Percentiles rank a stretch among this genome's conserved stretches.
These are phyloP conservation scores for Quaeritorhiza haematococci DNA, from an alignment of 371 early-diverging fungal species.

Conservation along the genomic window DNA sequence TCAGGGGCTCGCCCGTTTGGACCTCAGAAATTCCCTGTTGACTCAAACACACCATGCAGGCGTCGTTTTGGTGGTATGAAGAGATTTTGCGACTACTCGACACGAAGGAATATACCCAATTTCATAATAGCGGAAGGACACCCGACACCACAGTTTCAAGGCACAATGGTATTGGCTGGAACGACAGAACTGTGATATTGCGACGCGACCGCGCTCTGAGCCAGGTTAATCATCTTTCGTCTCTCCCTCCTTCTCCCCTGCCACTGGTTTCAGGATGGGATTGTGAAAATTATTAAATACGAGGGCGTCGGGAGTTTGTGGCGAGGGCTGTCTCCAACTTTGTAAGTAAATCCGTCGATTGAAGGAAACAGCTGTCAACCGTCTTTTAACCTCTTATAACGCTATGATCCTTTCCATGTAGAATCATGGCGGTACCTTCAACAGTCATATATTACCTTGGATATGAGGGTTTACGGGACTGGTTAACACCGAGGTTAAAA, in stretches of 20 bases:
- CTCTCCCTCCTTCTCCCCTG: conserved; percentile 7
- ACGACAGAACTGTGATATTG: too few species aligned
- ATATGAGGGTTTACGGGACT: conserved; percentile 77
- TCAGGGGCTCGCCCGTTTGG: too few species aligned
- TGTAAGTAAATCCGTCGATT: conserved; percentile 46
- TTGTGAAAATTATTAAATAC: conserved; percentile 67
- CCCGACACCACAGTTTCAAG: too few species aligned
- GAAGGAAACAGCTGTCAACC: neutral
- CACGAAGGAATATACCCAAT: too few species aligned
- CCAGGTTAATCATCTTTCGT: conserved; percentile 8
- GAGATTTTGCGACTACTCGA: too few species aligned
- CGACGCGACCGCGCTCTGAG: too few species aligned
- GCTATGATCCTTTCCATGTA: conserved; percentile 4
- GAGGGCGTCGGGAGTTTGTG: conserved; percentile 79
- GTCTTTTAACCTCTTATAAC: neutral
- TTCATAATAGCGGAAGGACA: too few species aligned
- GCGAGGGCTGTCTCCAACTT: conserved; percentile 82
- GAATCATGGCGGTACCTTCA: conserved; percentile 81
- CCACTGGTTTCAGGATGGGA: conserved; percentile 55
- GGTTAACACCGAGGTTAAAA: conserved; percentile 21
- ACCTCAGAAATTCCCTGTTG: too few species aligned
- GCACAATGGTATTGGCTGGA: too few species aligned
- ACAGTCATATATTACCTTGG: conserved; percentile 92
- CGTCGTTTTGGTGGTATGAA: too few species aligned
- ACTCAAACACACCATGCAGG: too few species aligned